Base-by-base conservation (phyloP, 345 rosid species). In the Eucalyptus pauciflora region DNA sequence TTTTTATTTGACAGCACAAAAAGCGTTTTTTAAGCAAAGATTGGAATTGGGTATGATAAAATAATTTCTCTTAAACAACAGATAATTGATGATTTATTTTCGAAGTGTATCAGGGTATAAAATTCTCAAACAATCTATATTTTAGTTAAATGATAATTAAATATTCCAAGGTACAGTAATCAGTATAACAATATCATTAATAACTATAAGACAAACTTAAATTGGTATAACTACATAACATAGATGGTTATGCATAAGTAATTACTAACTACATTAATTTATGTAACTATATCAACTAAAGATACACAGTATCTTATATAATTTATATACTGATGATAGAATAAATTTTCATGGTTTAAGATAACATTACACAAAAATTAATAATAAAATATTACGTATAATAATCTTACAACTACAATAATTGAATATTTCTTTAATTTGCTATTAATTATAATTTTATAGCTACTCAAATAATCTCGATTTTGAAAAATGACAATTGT, bases 21-120 rank as follows among this genome's bases (percentile, higher is more conserved):
- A 56, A 24, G 1, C 2, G 6, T 50, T 8, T 22, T 22, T 8
- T 2, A 4, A 58, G 14, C n/a, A 58, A 58, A 58, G 7, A 58
- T 25, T 58, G 64, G 0, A 58, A 58, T 25, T 27, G 64, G 29
- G 64, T 58, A 27, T 58, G n/a, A 24, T 25, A 58, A 58, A 10
- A 58, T 58, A 58, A 58, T 10, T 58, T 58, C 64, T 58, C 14
- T 58, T 58, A 25, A 58, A 58, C 64, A 58, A 25, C 64, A 25
- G 13, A 52, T 0, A 52, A 52, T 0, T 58, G n/a, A 25, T 25
- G 29, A 25, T 58, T 58, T 25, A 25, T 10, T 58, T 58, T 58
- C 2, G 0, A 58, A 58, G 58, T 52, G 58, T 1, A 0, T 58
- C 5, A 25, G 13, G 14, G 14, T 58, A 58, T 0, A 27, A 25